Percentiles rank a stretch among this genome's conserved stretches.
Evolutionary conservation across 768 basidiomycete species (phyloP).

Genomic region (Rhodotorula kratochvilovae): DNA sequence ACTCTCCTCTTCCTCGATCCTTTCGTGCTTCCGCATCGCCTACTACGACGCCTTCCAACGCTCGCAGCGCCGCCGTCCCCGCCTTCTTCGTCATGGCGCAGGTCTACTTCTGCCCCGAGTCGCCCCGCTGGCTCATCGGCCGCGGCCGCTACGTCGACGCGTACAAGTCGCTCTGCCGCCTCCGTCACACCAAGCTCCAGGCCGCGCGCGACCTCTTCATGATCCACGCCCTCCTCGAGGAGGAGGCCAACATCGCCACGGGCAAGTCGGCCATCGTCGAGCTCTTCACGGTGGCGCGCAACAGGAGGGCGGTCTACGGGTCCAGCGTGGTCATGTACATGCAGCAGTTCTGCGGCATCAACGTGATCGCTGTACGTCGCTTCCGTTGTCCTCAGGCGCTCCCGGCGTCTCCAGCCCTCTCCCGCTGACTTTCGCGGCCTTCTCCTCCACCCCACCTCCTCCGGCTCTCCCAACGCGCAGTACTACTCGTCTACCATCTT

Average conservation of each 20-base stretch:
- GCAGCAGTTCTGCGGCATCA: slow-evolving; percentile 56
- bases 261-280: slow-evolving; percentile 48
- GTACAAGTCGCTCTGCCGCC: slow-evolving; percentile 37
- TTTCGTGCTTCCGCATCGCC: too few species aligned
- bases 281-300: slow-evolving; percentile 50
- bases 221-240: slow-evolving; percentile 49
- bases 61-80: slow-evolving; percentile 15
- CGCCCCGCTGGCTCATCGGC: slow-evolving; percentile 33
- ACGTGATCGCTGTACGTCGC: slow-evolving; percentile 58
- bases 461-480: slow-evolving; percentile 21
- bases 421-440: background rate
- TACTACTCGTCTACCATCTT: slow-evolving; percentile 41
- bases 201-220: slow-evolving; percentile 52
- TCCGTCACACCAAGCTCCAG: slow-evolving; percentile 49
- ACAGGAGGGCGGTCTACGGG: slow-evolving; percentile 60
- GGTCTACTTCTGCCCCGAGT: slow-evolving; percentile 60
- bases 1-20: too few species aligned
- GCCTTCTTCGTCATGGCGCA: slow-evolving; percentile 38
- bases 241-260: slow-evolving; percentile 44
- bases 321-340: slow-evolving; percentile 63
- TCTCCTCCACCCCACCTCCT: slow-evolving; percentile 28
- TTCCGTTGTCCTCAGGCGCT: background rate
- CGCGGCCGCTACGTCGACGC: slow-evolving; percentile 48
- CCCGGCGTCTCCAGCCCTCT: background rate
- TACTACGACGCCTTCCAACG: too few species aligned